Percentiles rank a stretch among this genome's conserved stretches.
Evolutionary conservation across 345 rosid species (phyloP).

Genomic region (Rhodamnia rubescens): DNA sequence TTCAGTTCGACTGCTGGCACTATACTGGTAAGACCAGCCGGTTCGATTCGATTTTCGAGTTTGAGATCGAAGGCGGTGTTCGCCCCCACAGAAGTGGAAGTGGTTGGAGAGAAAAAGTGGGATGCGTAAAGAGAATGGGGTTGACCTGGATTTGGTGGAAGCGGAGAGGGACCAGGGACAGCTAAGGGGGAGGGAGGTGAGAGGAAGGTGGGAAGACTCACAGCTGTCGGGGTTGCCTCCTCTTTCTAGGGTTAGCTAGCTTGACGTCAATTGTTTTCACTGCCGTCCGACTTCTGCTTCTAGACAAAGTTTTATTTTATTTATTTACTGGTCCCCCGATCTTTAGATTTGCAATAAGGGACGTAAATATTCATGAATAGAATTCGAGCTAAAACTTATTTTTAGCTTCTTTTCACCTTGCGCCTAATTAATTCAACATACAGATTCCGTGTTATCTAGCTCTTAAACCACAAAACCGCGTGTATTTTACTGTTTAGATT

Average conservation of each 20-base stretch:
- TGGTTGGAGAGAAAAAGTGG: neutral
- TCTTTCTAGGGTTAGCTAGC: neutral
- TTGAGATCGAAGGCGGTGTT: neutral
- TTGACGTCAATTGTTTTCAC: neutral
- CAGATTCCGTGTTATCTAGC: too few relatives aligned
- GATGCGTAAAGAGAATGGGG: neutral
- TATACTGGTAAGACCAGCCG: too few relatives aligned
- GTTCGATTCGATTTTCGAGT: neutral
- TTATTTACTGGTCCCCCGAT: neutral
- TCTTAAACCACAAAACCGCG: neutral
- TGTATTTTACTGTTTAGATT: neutral
- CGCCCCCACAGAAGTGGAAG: neutral
- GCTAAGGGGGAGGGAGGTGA: neutral
- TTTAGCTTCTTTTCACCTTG: neutral
- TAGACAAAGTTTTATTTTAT: neutral
- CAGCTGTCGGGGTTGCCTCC: neutral
- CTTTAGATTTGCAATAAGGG: neutral
- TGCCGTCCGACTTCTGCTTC: neutral
- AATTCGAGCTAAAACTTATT: neutral
- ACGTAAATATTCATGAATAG: neutral
- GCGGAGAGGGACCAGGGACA: neutral
- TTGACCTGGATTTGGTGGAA: neutral
- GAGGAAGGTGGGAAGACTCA: neutral
- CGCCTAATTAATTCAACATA: neutral
- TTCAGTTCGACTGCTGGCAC: too few relatives aligned